Percentiles rank a stretch among this genome's conserved stretches.
These are phyloP conservation scores for Kluyveromyces sp. DNA, from an alignment of 1,139 yeast species.

Conservation along the genomic window DNA sequence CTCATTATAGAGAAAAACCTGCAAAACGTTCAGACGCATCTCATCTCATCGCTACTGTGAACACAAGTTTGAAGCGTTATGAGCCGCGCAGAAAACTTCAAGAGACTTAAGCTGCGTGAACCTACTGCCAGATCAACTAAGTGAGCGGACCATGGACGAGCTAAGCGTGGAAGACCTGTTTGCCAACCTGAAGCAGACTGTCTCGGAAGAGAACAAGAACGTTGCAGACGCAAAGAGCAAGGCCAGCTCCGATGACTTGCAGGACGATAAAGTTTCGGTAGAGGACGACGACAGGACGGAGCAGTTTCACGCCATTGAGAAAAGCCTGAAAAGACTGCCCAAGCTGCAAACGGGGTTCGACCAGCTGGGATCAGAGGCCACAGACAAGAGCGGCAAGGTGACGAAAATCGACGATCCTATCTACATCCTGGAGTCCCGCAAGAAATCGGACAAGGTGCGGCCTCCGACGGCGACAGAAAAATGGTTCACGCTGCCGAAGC, in stretches of 20 bases:
- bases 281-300: conserved; percentile 14
- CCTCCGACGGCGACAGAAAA: conserved; percentile 26
- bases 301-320: conserved; percentile 26
- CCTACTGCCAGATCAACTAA: too few relatives aligned
- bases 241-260: conserved; percentile 5
- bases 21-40: not conserved
- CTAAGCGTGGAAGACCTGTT: conserved; percentile 15
- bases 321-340: conserved; percentile 25
- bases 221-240: conserved; percentile 6
- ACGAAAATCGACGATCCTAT: conserved; percentile 12
- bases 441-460: conserved; percentile 18
- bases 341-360: conserved; percentile 28
- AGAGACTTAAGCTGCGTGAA: too few relatives aligned
- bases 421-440: conserved; percentile 15
- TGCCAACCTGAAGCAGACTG: conserved; percentile 12
- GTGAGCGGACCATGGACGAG: conserved; percentile 13
- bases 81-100: too few relatives aligned
- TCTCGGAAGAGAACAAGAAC: not conserved
- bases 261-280: conserved; percentile 20
- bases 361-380: conserved; percentile 14
- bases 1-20: not conserved
- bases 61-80: too few relatives aligned
- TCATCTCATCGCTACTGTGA: too few relatives aligned
- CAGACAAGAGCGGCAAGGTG: conserved; percentile 8
- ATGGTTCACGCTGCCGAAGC: conserved; percentile 83